These are phyloP conservation scores for Saccharata proteae DNA, from an alignment of 2,329 filamentous ascomycete genomes.

Conservation along the genomic window DNA sequence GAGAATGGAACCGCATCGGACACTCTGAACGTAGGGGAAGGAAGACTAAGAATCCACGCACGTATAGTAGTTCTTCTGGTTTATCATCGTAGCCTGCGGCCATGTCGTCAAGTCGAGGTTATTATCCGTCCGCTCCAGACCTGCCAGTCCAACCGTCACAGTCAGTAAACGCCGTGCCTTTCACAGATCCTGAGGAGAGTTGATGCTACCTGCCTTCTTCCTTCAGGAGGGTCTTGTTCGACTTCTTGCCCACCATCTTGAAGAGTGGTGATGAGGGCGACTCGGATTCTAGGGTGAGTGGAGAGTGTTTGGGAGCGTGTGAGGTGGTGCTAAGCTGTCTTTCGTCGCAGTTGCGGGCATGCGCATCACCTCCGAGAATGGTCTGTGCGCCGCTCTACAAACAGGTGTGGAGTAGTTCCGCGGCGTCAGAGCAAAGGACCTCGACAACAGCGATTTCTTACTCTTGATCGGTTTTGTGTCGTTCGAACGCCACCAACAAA, in stretches of 20 bases:
- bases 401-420: too few relatives aligned
- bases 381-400: too few relatives aligned
- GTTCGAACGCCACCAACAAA: too few relatives aligned
- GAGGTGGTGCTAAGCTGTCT: too few relatives aligned
- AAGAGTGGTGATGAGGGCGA: too few relatives aligned
- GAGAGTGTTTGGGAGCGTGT: too few relatives aligned
- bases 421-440: too few relatives aligned
- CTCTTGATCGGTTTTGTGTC: too few relatives aligned
- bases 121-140: constrained; percentile 93
- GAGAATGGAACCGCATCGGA: not conserved
- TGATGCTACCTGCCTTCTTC: constrained; percentile 40
- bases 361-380: too few relatives aligned
- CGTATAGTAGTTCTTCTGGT: constrained; percentile 99
- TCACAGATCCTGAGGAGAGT: not conserved
- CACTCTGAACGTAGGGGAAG: not conserved
- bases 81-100: constrained; percentile 87
- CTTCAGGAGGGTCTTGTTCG: constrained; percentile 47
- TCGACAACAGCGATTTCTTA: too few relatives aligned
- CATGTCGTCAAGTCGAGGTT: constrained; percentile 92
- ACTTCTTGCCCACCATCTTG: constrained; percentile 54
- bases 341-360: too few relatives aligned
- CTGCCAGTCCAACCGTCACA: constrained; percentile 39
- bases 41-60: constrained; percentile 38
- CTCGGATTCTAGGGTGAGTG: too few relatives aligned
- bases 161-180: not conserved